Percentiles rank a stretch among this genome's conserved stretches.
Evolutionary conservation across 2,329 filamentous ascomycete species (phyloP).

Genomic region (Fusarium sulawesiense): DNA sequence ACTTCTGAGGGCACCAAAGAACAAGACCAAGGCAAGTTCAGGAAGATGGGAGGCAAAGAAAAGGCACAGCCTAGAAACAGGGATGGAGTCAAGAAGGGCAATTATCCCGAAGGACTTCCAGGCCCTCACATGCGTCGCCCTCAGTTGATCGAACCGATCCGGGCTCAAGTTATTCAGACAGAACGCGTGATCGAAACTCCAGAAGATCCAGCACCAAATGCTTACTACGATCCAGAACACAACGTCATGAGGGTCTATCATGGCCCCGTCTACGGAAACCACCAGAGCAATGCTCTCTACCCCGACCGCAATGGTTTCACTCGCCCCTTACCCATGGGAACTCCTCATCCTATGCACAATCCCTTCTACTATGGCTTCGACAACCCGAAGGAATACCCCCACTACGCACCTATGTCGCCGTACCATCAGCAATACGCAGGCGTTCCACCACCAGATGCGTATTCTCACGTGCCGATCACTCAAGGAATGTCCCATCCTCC

Average conservation of each 20-base stretch:
- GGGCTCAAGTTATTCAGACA: constrained; percentile 63
- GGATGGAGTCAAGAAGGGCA: constrained; percentile 36
- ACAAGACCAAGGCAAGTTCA: constrained; percentile 37
- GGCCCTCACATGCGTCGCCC: constrained; percentile 52
- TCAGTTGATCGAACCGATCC: constrained; percentile 60
- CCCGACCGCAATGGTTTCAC: constrained; percentile 52
- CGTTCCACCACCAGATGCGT: constrained; percentile 26
- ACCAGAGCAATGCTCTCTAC: constrained; percentile 58
- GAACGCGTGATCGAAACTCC: constrained; percentile 66
- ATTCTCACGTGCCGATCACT: constrained; percentile 47
- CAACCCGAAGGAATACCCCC: constrained; percentile 35
- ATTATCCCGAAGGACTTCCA: constrained; percentile 47
- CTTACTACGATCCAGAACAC: constrained; percentile 66
- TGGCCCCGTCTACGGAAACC: constrained; percentile 66
- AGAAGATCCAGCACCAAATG: constrained; percentile 68
- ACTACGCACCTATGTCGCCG: constrained; percentile 36
- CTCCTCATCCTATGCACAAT: constrained; percentile 57
- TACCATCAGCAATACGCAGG: constrained; percentile 21
- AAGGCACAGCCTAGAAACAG: constrained; percentile 28
- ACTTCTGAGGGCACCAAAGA: constrained; percentile 14
- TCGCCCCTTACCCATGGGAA: constrained; percentile 54
- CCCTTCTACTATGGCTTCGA: constrained; percentile 57
- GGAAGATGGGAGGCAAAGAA: constrained; percentile 18
- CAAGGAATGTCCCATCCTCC: constrained; percentile 45
- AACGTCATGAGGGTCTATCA: constrained; percentile 68